Evolutionary conservation across 495 filamentous ascomycete species (phyloP).

Genomic region (Aspergillus homomorphus): DNA sequence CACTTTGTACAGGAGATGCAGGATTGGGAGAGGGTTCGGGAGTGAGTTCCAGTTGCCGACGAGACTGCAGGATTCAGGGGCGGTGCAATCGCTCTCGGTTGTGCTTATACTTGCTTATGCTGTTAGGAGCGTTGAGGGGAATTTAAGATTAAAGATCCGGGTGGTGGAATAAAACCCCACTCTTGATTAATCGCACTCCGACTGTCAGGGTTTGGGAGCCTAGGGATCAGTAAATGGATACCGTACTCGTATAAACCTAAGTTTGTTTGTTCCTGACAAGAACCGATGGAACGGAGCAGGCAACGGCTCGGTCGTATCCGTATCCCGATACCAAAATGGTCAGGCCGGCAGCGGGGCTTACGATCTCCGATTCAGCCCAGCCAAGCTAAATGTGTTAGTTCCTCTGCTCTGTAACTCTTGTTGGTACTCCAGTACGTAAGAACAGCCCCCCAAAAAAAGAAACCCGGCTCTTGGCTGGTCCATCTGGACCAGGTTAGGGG

Average conservation of each 20-base stretch:
- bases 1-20: neutral
- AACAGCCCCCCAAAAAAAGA: neutral
- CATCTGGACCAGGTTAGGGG: neutral
- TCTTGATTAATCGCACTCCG: neutral
- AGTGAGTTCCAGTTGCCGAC: neutral
- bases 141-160: neutral
- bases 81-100: neutral
- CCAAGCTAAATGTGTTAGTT: neutral
- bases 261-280: neutral
- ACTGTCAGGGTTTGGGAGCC: neutral
- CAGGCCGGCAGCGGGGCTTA: neutral
- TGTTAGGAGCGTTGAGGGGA: neutral
- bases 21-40: neutral
- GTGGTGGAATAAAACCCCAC: neutral
- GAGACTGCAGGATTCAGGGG: neutral
- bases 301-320: conserved; percentile 1
- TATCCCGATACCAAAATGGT: neutral
- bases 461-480: neutral
- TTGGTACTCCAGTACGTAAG: neutral
- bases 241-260: neutral
- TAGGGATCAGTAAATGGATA: neutral
- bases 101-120: neutral
- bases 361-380: neutral
- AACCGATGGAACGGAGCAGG: neutral
- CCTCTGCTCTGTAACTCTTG: too few relatives aligned